Evolutionary conservation across 2,329 filamentous ascomycete genomes (phyloP).

Genomic region (Xylaria sp.): DNA sequence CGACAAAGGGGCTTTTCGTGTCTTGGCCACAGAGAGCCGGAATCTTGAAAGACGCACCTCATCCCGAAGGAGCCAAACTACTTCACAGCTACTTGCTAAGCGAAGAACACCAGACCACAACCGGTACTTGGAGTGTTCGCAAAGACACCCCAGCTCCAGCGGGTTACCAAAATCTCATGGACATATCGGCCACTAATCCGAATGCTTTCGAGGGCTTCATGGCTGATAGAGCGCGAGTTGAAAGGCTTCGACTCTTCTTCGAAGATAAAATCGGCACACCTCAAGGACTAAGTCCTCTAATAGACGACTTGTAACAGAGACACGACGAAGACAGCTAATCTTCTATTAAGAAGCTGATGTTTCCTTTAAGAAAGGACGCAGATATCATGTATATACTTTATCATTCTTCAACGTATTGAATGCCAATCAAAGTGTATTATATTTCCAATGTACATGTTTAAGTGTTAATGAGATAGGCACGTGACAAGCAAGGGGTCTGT

Average conservation of each 20-base stretch:
- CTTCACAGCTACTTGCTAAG: conserved; percentile 30
- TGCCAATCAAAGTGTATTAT: not conserved
- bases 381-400: not conserved
- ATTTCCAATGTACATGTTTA: not conserved
- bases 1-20: conserved; percentile 26
- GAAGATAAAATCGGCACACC: conserved; percentile 31
- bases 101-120: conserved; percentile 18
- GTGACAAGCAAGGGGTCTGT: too few species aligned
- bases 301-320: conserved; percentile 13
- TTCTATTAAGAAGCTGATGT: not conserved
- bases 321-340: not conserved
- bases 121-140: conserved; percentile 24
- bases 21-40: conserved; percentile 31
- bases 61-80: conserved; percentile 31
- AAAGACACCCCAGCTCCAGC: conserved; percentile 19
- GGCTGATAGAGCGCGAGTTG: conserved; percentile 22
- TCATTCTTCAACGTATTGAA: not conserved
- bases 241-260: conserved; percentile 29
- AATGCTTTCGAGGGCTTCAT: conserved; percentile 27
- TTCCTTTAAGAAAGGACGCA: not conserved
- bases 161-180: conserved; percentile 18
- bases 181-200: conserved; percentile 23
- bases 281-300: conserved; percentile 29
- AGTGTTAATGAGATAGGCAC: too few species aligned
- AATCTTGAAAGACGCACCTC: conserved; percentile 29